Conservation (phyloP, 345 rosid genomes). For the Jatropha curcas region DNA sequence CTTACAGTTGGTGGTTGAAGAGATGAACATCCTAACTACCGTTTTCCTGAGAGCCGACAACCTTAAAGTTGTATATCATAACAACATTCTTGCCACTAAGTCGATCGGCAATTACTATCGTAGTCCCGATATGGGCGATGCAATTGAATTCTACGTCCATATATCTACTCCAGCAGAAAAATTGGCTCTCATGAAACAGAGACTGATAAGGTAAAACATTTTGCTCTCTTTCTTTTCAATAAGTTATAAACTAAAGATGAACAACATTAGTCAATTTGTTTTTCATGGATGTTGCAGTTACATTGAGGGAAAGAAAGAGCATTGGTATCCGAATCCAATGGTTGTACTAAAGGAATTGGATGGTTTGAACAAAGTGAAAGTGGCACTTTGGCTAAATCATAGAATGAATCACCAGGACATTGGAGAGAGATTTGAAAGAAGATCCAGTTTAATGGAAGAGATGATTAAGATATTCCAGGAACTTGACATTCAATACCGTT, state of each 20-base stretch:
- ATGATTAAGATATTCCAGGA: conserved; percentile 63
- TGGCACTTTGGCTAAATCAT: conserved; percentile 71
- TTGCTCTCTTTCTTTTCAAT: no score
- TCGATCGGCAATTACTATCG: conserved; percentile 77
- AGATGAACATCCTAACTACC: conserved; percentile 90
- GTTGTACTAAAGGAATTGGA: conserved; percentile 55
- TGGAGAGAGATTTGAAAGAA: conserved; percentile 55
- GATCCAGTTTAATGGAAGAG: conserved; percentile 65
- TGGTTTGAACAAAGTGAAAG: conserved; percentile 43
- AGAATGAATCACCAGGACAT: conserved; percentile 69
- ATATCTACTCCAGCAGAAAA: conserved; percentile 68
- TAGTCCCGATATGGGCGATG: conserved; percentile 91
- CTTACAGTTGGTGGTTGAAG: conserved; percentile 73
- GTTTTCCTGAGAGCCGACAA: conserved; percentile 81
- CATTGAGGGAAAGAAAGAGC: conserved; percentile 68
- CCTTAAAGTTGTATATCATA: conserved; percentile 60
- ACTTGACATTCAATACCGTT: conserved; percentile 66
- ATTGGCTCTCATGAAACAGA: conserved; percentile 53
- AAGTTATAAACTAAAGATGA: no score
- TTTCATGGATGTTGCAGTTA: conserved; percentile 10
- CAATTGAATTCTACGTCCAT: conserved; percentile 70
- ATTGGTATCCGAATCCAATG: conserved; percentile 63
- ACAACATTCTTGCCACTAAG: conserved; percentile 60
- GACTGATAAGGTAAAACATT: conserved; percentile 49
- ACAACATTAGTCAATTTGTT: no score